Evolutionary conservation across 106 monocot species (phyloP).

Genomic region (Dendrobium chrysotoxum): DNA sequence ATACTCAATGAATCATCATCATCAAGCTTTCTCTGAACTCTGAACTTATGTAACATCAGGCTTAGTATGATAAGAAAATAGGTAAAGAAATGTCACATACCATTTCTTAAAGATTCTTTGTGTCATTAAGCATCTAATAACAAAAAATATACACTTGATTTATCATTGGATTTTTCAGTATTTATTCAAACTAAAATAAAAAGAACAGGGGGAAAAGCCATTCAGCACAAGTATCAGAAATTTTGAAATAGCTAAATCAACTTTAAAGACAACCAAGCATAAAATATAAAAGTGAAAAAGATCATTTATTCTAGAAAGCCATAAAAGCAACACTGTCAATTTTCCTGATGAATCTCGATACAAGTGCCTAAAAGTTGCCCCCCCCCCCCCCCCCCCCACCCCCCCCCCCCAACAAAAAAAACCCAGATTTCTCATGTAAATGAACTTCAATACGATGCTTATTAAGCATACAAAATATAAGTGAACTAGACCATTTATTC

Average conservation of each 20-base stretch:
- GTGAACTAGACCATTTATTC: not conserved
- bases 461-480: not conserved
- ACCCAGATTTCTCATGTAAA: not conserved
- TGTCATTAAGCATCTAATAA: not conserved
- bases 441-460: not conserved
- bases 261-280: not conserved
- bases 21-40: not conserved
- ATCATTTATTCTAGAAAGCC: not conserved
- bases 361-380: not conserved
- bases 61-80: not conserved
- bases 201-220: not conserved
- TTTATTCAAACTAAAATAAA: not conserved
- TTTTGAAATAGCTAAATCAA: not conserved
- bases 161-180: not conserved
- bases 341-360: not conserved
- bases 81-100: not conserved
- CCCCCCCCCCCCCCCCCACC: no score
- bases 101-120: not conserved
- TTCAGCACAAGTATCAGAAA: not conserved
- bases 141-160: not conserved
- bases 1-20: not conserved
- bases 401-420: no score
- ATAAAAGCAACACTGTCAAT: not conserved
- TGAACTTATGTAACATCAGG: not conserved
- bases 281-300: not conserved